Conservation (phyloP, 768 basidiomycete species). For the Leccinellum luteum region DNA sequence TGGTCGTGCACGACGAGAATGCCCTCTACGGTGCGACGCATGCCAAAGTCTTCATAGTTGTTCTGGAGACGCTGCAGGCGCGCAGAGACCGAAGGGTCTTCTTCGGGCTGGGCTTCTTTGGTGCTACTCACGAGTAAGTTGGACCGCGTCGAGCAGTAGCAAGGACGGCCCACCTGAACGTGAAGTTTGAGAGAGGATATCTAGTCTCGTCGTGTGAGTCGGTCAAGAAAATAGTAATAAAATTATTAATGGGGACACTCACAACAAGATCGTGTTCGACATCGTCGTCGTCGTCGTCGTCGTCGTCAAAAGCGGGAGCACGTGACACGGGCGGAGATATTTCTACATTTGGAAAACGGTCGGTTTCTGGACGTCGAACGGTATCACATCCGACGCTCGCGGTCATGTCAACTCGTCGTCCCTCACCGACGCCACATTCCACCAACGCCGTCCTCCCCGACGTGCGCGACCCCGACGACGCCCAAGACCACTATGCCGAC, state of each 20-base stretch:
- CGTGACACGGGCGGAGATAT: slow-evolving; percentile 13
- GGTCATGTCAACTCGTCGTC: slow-evolving; percentile 11
- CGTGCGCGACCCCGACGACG: neutral
- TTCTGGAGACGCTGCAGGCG: slow-evolving; percentile 91
- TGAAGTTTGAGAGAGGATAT: slow-evolving; percentile 87
- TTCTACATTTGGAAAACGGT: slow-evolving; percentile 3
- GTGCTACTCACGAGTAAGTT: slow-evolving; percentile 51
- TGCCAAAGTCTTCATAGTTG: slow-evolving; percentile 96
- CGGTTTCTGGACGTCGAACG: neutral
- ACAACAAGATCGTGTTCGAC: slow-evolving; percentile 56
- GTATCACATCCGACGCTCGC: neutral
- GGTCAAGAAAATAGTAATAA: neutral
- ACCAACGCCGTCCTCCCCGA: neutral
- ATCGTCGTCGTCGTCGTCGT: slow-evolving; percentile 14
- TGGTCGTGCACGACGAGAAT: slow-evolving; percentile 85
- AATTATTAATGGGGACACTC: neutral
- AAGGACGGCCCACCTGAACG: slow-evolving; percentile 63
- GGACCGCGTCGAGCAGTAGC: neutral
- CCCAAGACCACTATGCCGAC: neutral
- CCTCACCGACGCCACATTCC: neutral
- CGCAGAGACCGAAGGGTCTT: slow-evolving; percentile 94
- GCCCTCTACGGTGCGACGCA: slow-evolving; percentile 92
- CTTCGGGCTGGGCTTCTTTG: slow-evolving; percentile 95
- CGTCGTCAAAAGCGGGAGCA: neutral
- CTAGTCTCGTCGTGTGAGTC: slow-evolving; percentile 35